Evolutionary conservation across 139 green algal genomes (phyloP), one percentile per base, ranked within the genome.

Genomic region (Chlorella ohadii): DNA sequence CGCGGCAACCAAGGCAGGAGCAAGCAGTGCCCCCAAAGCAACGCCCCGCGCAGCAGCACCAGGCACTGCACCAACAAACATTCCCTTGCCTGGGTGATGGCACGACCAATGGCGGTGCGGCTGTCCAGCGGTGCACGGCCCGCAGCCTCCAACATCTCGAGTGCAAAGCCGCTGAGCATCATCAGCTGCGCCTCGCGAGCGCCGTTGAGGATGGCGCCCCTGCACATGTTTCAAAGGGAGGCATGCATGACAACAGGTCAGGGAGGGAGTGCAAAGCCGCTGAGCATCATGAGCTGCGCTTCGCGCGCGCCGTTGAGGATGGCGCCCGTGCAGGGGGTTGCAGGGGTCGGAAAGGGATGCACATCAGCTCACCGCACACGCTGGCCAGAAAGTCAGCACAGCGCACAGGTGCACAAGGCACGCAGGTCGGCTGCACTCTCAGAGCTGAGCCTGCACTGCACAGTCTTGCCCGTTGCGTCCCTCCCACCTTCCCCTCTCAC

Each of bases 311-410:
- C 77, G 36, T 15, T 65, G 22, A 83, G 7, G 63, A 74, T 65
- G 1, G 78, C 78, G 20, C 78, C 78, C n/a, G 63, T 82, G 76
- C 76, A n/a, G n/a, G n/a, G n/a, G n/a, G n/a, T n/a, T n/a, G n/a
- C n/a, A n/a, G n/a, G n/a, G n/a, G n/a, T n/a, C n/a, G n/a, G n/a
- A n/a, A n/a, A n/a, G n/a, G n/a, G n/a, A n/a, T n/a, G n/a, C n/a
- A n/a, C n/a, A n/a, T n/a, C n/a, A n/a, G n/a, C n/a, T n/a, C n/a
- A n/a, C n/a, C n/a, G n/a, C n/a, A n/a, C n/a, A n/a, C n/a, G n/a
- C n/a, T n/a, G n/a, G n/a, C n/a, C n/a, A n/a, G n/a, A n/a, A n/a
- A n/a, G n/a, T n/a, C n/a, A n/a, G n/a, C n/a, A n/a, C n/a, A n/a
- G n/a, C n/a, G n/a, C n/a, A n/a, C n/a, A n/a, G n/a, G n/a, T n/a